These are phyloP conservation scores for Ceratobasidium sp. DNA, from an alignment of 1,284 basidiomycete species.

Conservation along the genomic window DNA sequence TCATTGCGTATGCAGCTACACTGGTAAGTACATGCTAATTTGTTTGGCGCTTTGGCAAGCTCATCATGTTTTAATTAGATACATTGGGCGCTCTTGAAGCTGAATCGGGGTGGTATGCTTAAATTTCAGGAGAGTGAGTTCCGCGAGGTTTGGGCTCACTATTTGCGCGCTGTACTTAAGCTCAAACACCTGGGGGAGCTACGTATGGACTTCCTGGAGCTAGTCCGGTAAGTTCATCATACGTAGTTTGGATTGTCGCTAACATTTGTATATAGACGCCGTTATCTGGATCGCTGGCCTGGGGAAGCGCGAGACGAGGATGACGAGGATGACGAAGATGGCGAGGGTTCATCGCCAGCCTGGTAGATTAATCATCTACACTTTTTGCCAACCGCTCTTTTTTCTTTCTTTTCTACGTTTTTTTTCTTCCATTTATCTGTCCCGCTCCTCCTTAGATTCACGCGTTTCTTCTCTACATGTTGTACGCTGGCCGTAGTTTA, in stretches of 20 bases:
- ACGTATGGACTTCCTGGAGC: neutral
- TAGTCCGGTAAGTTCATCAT: neutral
- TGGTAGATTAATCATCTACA: neutral
- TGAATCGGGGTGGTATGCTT: neutral
- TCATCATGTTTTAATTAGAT: neutral
- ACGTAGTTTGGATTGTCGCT: neutral
- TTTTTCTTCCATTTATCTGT: too few relatives aligned
- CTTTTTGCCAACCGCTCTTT: too few relatives aligned
- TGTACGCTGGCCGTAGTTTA: too few relatives aligned
- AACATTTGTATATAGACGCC: neutral
- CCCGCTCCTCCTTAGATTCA: too few relatives aligned
- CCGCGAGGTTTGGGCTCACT: neutral
- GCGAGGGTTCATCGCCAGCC: conserved; percentile 4
- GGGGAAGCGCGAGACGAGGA: neutral
- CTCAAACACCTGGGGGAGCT: neutral
- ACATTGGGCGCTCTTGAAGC: neutral
- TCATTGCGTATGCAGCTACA: neutral
- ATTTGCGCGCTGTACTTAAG: conserved; percentile 10
- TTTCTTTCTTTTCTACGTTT: too few relatives aligned
- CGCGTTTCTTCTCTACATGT: too few relatives aligned
- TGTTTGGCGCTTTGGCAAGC: neutral
- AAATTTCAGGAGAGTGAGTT: neutral
- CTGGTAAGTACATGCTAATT: neutral
- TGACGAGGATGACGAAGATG: conserved; percentile 2
- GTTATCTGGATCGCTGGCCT: neutral